A percentile compares a stretch with the other conserved stretches of the same genome.
phyloP scores from a whole-genome alignment of 306 rosid species.

The Acmispon strigosus region DNA sequence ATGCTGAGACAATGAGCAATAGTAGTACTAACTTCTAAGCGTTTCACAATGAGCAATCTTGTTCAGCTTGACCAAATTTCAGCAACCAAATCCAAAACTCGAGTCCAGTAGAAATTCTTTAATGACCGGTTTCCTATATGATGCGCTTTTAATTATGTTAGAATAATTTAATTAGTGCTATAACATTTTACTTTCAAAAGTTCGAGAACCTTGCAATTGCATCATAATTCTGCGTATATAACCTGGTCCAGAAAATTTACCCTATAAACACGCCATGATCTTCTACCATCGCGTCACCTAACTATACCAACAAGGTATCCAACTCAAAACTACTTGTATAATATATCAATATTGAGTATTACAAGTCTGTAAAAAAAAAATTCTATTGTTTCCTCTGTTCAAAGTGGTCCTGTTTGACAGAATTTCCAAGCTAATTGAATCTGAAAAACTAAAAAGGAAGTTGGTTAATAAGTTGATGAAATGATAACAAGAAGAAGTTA shows the following conservation, averaged over 20 bases:
- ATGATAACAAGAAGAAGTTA: background rate
- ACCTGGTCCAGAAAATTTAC: background rate
- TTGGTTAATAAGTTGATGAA: background rate
- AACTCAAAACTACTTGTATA: background rate
- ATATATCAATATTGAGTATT: background rate
- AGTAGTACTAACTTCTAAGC: no score
- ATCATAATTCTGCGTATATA: background rate
- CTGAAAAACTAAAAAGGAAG: constrained; percentile 2
- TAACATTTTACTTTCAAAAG: background rate
- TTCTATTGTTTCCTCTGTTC: background rate
- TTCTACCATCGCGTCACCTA: constrained; percentile 11
- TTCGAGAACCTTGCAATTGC: background rate
- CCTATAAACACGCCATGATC: background rate
- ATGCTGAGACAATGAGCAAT: no score
- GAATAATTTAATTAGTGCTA: background rate
- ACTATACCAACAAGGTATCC: background rate
- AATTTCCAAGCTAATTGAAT: background rate
- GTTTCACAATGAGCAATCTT: no score
- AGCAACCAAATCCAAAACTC: no score
- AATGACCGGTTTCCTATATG: no score
- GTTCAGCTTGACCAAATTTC: no score
- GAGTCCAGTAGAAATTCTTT: no score
- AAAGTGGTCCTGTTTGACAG: background rate
- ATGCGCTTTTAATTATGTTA: background rate
- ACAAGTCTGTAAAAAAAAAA: background rate